Conservation (phyloP, 1,284 basidiomycete species). For the Inonotus hispidus region DNA sequence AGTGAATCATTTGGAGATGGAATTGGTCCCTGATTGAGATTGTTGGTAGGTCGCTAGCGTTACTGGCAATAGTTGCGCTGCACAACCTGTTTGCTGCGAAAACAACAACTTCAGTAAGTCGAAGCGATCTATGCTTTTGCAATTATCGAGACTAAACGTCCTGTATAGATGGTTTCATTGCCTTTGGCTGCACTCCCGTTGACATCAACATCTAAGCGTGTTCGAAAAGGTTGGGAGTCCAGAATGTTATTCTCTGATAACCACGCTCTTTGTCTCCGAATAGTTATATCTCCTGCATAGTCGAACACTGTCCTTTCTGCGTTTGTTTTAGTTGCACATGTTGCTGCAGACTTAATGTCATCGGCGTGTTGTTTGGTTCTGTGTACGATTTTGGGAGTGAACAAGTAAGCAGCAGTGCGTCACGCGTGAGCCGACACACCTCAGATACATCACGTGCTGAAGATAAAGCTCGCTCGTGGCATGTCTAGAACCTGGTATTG, state of each 20-base stretch:
- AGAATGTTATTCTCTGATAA: neutral
- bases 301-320: neutral
- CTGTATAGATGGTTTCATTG: slow-evolving; percentile 7
- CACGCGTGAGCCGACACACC: too few species aligned
- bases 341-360: neutral
- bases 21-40: too few species aligned
- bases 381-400: neutral
- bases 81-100: slow-evolving; percentile 11
- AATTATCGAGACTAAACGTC: neutral
- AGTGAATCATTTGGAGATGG: neutral
- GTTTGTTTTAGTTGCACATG: neutral
- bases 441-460: too few species aligned
- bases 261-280: neutral
- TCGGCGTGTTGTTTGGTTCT: neutral
- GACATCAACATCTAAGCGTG: slow-evolving; percentile 7
- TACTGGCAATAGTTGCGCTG: slow-evolving; percentile 1
- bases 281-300: neutral
- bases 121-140: neutral
- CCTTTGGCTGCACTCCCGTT: slow-evolving; percentile 11
- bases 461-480: too few species aligned
- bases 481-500: too few species aligned
- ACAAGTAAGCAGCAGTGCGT: too few species aligned
- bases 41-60: slow-evolving; percentile 4
- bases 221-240: neutral
- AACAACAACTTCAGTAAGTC: slow-evolving; percentile 17